Percentiles rank a stretch among this genome's conserved stretches.
These are phyloP conservation scores for Globisporangium recalcitrans DNA, from an alignment of 352 stramenopile species.

Conservation along the genomic window DNA sequence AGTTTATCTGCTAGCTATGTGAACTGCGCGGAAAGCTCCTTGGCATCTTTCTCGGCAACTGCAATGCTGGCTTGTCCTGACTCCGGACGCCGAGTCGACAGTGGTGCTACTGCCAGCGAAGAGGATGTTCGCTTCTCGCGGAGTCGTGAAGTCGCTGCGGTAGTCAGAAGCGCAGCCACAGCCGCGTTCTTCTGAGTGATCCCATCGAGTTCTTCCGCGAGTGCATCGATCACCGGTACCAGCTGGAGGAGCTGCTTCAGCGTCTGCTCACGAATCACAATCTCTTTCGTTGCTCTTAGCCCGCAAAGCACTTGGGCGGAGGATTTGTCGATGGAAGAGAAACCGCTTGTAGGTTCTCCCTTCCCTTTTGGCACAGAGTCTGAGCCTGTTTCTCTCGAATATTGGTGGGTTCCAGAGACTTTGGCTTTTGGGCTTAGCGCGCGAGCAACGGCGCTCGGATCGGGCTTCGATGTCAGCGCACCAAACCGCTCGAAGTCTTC, in stretches of 20 bases:
- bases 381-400: background rate
- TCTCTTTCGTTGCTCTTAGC: constrained; percentile 47
- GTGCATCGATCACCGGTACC: constrained; percentile 18
- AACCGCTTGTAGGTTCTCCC: background rate
- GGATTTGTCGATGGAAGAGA: constrained; percentile 20
- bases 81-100: constrained; percentile 8
- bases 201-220: constrained; percentile 29
- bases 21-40: constrained; percentile 12
- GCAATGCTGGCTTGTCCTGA: constrained; percentile 8
- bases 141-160: background rate
- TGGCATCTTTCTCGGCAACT: constrained; percentile 5
- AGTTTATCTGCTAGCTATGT: constrained; percentile 22
- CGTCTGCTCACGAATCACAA: constrained; percentile 54
- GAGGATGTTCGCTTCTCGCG: constrained; percentile 12
- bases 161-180: constrained; percentile 6
- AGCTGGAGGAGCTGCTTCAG: constrained; percentile 36
- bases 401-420: background rate
- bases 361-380: background rate
- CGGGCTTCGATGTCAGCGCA: background rate
- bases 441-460: background rate
- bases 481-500: constrained; percentile 11
- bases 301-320: constrained; percentile 41
- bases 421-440: background rate
- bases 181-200: constrained; percentile 21
- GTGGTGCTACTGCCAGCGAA: constrained; percentile 6